A percentile compares a stretch with the other conserved stretches of the same genome.
These are phyloP conservation scores for Larix kaempferi DNA, from an alignment of 75 land plant species.

Conservation along the genomic window DNA sequence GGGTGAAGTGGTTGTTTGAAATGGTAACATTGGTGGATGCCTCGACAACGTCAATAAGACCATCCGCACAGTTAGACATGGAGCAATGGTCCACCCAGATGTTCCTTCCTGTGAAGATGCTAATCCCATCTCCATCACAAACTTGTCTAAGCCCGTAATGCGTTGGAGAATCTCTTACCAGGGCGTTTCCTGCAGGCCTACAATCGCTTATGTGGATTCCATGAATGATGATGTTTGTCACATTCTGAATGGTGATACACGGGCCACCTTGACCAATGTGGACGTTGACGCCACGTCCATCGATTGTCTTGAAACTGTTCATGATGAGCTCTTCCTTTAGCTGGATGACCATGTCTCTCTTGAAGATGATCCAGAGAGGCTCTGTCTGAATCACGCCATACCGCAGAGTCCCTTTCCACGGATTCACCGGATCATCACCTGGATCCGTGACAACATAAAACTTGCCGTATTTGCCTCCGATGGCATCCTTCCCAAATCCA, in stretches of 20 bases:
- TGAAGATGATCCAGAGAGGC: slow-evolving; percentile 28
- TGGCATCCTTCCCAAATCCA: slow-evolving; percentile 18
- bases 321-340: slow-evolving; percentile 25
- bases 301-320: slow-evolving; percentile 25
- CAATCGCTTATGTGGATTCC: slow-evolving; percentile 20
- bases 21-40: slow-evolving; percentile 21
- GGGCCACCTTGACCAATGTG: slow-evolving; percentile 20
- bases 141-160: slow-evolving; percentile 18
- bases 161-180: slow-evolving; percentile 16
- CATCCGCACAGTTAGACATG: slow-evolving; percentile 10
- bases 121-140: slow-evolving; percentile 20
- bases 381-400: slow-evolving; percentile 19
- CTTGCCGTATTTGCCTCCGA: slow-evolving; percentile 14
- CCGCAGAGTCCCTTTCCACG: slow-evolving; percentile 19
- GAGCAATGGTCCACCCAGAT: too few species aligned
- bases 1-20: slow-evolving; percentile 22
- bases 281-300: slow-evolving; percentile 21
- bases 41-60: slow-evolving; percentile 20
- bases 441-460: slow-evolving; percentile 22
- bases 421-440: slow-evolving; percentile 20
- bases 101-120: slow-evolving; percentile 8
- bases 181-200: slow-evolving; percentile 15
- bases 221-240: slow-evolving; percentile 21
- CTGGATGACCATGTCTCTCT: slow-evolving; percentile 20
- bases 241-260: slow-evolving; percentile 18